phyloP scores from a whole-genome alignment of 2,329 filamentous ascomycete genomes.

The Phialocephala subalpina region DNA sequence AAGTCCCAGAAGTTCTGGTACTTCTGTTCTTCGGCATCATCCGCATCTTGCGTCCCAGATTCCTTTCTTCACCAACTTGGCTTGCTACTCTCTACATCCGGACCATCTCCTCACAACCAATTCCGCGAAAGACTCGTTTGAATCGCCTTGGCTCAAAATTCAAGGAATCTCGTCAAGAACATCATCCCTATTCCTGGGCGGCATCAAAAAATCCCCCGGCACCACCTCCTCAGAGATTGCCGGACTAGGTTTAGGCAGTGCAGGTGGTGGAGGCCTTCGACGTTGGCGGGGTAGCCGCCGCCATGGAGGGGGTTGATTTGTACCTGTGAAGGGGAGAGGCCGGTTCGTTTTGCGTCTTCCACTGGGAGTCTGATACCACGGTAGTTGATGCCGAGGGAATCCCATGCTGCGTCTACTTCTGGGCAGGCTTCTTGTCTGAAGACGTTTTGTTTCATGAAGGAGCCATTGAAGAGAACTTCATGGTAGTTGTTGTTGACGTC shows the following conservation, averaged over 20 bases:
- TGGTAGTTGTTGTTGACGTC: conserved; percentile 53
- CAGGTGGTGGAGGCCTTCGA: conserved; percentile 56
- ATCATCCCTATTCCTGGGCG: conserved; percentile 33
- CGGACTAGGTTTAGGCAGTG: conserved; percentile 64
- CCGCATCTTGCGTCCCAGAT: neutral
- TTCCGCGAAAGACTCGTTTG: neutral
- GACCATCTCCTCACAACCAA: neutral
- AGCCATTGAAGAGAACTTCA: conserved; percentile 57
- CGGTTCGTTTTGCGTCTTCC: conserved; percentile 50
- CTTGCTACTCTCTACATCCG: neutral
- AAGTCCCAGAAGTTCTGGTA: neutral
- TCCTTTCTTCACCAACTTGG: too few species aligned
- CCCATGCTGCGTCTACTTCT: conserved; percentile 62
- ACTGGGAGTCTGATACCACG: conserved; percentile 50
- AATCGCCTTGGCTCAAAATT: conserved; percentile 53
- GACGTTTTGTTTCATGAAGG: conserved; percentile 58
- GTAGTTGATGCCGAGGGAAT: conserved; percentile 56
- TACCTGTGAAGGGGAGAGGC: conserved; percentile 56
- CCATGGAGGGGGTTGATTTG: conserved; percentile 59
- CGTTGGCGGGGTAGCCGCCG: conserved; percentile 57
- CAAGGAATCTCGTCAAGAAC: conserved; percentile 38
- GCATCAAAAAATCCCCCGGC: conserved; percentile 39
- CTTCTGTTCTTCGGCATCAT: neutral
- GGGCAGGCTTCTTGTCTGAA: conserved; percentile 55
- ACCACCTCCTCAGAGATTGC: conserved; percentile 48